Evolutionary conservation across 805 yeast genomes (phyloP), one percentile per base, ranked within the genome.

Genomic region (Scheffersomyces lignosus): DNA sequence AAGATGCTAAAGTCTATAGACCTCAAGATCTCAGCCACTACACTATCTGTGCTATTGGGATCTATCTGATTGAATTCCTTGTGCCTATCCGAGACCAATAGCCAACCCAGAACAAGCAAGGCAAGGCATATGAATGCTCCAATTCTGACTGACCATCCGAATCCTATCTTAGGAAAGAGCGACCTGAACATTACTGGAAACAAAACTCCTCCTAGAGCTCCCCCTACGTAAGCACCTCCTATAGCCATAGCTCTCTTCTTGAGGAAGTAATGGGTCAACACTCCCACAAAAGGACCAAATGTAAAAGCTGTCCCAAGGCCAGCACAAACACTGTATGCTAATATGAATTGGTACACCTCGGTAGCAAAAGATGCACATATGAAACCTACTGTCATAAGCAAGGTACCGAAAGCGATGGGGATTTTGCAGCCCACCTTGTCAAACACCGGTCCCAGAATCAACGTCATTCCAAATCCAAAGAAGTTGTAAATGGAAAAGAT

Each of bases 171-270:
- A 5, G 56, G 57, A 28, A 52, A 54, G 17, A 61, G 40, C 3
- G 47, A 29, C 16, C 56, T 35, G 35, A 58, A 56, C 48, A 59
- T 51, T 14, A 59, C 40, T 5, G 66, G 66, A 29, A 49, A 49
- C 5, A 52, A 34, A 5, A 58, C 49, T 2, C 66, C 66, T 2
- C 64, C 64, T 15, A 60, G 33, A 2, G 64, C 63, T 4, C 66
- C 65, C 12, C 66, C 65, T 23, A 56, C 48, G 33, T 59, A 56
- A 1, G 56, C 52, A 1, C 46, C 13, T 1, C 66, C 64, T 31
- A 56, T 50, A n/a, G 59, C 62, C 34, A 43, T 41, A 3, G 55
- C 63, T 33, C 63, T 33, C 26, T 41, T 48, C 20, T 36, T 43
- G 15, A 45, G 41, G 34, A 57, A 60, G 55, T 54, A 58, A 41